These are phyloP conservation scores for Starmerella sp. DNA, from an alignment of 805 yeast species.

Conservation along the genomic window DNA sequence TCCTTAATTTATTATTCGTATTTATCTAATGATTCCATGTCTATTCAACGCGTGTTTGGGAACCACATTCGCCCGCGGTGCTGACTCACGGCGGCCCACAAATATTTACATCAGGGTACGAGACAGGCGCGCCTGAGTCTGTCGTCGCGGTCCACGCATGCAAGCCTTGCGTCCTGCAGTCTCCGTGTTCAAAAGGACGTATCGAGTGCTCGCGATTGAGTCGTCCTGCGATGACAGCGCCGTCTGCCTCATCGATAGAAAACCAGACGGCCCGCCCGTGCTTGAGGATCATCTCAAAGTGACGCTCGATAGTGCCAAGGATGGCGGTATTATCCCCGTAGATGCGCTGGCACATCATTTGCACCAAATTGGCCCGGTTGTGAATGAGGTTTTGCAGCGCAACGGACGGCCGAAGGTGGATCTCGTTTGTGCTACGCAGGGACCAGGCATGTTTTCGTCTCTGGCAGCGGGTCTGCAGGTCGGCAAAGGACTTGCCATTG, in stretches of 20 bases:
- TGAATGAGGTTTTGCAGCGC: constrained; percentile 34
- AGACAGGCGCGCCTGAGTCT: neutral
- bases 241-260: constrained; percentile 60
- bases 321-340: constrained; percentile 84
- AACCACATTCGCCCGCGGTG: neutral
- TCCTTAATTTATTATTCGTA: too few relatives aligned
- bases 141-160: neutral
- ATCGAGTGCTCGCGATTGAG: constrained; percentile 74
- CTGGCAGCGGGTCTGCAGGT: constrained; percentile 69
- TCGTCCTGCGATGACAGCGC: constrained; percentile 94
- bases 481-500: constrained; percentile 75
- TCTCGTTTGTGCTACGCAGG: constrained; percentile 78
- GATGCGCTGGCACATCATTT: constrained; percentile 77
- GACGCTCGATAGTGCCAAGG: constrained; percentile 52
- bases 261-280: constrained; percentile 32
- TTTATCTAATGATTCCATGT: neutral
- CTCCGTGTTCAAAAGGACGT: constrained; percentile 24
- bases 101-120: neutral
- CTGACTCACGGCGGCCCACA: neutral
- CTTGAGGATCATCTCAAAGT: constrained; percentile 48
- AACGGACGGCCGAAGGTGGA: constrained; percentile 35
- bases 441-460: constrained; percentile 95
- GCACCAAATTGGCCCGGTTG: constrained; percentile 40
- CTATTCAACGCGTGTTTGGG: neutral
- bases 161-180: neutral